Base-by-base conservation (phyloP, 257 asterid genomes). In the Solanum medicagineum region DNA sequence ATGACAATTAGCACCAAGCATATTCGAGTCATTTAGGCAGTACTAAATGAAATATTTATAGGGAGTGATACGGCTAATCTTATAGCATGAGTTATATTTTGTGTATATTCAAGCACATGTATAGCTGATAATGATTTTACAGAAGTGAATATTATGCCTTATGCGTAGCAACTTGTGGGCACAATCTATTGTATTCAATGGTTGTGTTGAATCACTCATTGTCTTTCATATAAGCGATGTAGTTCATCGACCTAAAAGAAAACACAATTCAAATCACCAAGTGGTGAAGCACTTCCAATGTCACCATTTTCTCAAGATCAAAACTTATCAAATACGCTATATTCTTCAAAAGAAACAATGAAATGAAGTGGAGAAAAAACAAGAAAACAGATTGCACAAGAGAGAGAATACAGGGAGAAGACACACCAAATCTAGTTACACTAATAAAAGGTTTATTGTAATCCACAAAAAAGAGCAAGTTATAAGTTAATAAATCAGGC, bases 211-310 rank as follows among this genome's bases (percentile, higher is more conserved):
- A 29, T 29, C 29, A 1, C 97, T 85, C 85, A 93, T 81, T 93
- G 97, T 84, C 93, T 92, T 87, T 87, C 59, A 82, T 93, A 91
- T 75, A 95, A 22, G 80, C 93, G 95, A 85, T 95, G 98, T 22
- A 95, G 92, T 85, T 95, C 98, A 87, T 85, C 90, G 81, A 93
- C 94, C 98, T 95, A 89, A 57, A 84, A 87, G 86, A 63, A 75
- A 26, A 79, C 49, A 16, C 29, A 53, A 17, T 26, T 53, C 22
- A 79, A 53, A 77, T 26, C 16, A 75, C 49, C 65, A 26, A 26
- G 49, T 79, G 45, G 26, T 51, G 63, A 77, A 15, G 65, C 63
- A 77, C 83, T 51, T 63, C 42, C 63, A 77, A 24, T 29, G 47
- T 26, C n/a, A 77, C 47, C 63, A 24, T 26, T 53, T 79, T 6